A percentile compares a stretch with the other conserved stretches of the same genome.
Conservation (phyloP, 2,329 filamentous ascomycete genomes). For the Colletotrichum sp. region DNA sequence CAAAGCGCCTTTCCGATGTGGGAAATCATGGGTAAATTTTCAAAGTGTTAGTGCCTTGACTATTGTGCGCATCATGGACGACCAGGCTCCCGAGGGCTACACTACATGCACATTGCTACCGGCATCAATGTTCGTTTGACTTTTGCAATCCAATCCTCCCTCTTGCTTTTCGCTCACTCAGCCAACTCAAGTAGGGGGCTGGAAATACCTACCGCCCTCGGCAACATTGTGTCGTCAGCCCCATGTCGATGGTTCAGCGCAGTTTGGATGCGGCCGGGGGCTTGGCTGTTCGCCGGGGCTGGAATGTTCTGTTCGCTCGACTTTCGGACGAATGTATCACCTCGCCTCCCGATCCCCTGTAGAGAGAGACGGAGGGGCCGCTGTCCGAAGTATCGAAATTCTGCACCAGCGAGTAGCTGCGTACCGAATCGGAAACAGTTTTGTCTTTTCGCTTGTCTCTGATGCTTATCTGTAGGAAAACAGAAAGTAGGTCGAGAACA, state of each 20-base stretch:
- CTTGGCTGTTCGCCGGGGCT: not conserved
- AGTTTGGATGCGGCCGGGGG: not conserved
- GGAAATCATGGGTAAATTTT: not conserved
- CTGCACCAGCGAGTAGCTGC: not conserved
- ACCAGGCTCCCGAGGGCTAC: not conserved
- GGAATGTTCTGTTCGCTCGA: constrained; percentile 8
- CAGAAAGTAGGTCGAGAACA: not conserved
- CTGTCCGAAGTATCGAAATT: not conserved
- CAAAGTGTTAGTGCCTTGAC: not conserved
- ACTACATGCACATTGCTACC: not conserved
- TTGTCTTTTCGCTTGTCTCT: not conserved
- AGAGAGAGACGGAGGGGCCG: not conserved
- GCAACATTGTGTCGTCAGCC: constrained; percentile 1
- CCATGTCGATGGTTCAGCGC: not conserved
- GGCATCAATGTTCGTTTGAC: not conserved
- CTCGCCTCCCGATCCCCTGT: constrained; percentile 13
- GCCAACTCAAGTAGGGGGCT: not conserved
- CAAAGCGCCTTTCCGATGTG: not conserved
- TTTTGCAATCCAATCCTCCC: not conserved
- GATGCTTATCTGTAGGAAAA: not conserved
- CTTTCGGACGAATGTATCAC: constrained; percentile 13
- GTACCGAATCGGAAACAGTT: constrained; percentile 1
- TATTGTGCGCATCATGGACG: constrained; percentile 10
- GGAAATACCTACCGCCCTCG: not conserved
- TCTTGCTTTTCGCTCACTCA: not conserved